Base-by-base conservation (phyloP, 2,329 filamentous ascomycete species). In the Anthostomella pinea region DNA sequence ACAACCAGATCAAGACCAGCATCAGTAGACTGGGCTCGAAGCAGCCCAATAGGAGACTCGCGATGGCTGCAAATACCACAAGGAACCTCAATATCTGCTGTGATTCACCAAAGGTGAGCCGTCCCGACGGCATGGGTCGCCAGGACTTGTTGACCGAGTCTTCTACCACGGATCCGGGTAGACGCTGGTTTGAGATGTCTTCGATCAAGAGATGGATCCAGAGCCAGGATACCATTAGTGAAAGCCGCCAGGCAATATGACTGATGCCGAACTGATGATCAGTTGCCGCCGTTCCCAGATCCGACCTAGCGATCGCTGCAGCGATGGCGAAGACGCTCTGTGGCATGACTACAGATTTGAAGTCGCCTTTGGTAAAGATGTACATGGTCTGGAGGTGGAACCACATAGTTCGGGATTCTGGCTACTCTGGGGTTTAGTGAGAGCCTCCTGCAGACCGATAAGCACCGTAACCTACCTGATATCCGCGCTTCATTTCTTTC, bases 81-180 rank as follows among this genome's bases (percentile, higher is more conserved):
- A 43, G 19, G 2, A 38, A 11, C 14, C 51, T 30, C 3, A 58
- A 40, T 19, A 48, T 23, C 5, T 5, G 20, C 4, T 45, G 40
- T 5, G 54, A 52, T 15, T 56, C 42, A 0, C 30, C 22, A 6
- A 36, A 15, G 4, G 51, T 54, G 16, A 59, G 18, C 1, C 52
- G 48, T 1, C 39, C 39, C 1, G 52, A 43, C 4, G 56, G 54
- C 2, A 60, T 30, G 0, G 58, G 54, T 2, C 57, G 46, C 57
- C 57, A 60, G 1, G 58, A 57, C 30, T 60, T 59, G 43, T 61
- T 61, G 8, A 46, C 35, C 0, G 33, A 9, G 26, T 61, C 57
- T 23, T 61, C 57, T 2, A 50, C 13, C 11, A 58, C 32, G 0
- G 55, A 51, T 2, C 39, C 41, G 0, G 35, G 29, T 2, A 54